Evolutionary conservation across 129 eudicot species (phyloP).

Genomic region (Oenanthe sinensis): DNA sequence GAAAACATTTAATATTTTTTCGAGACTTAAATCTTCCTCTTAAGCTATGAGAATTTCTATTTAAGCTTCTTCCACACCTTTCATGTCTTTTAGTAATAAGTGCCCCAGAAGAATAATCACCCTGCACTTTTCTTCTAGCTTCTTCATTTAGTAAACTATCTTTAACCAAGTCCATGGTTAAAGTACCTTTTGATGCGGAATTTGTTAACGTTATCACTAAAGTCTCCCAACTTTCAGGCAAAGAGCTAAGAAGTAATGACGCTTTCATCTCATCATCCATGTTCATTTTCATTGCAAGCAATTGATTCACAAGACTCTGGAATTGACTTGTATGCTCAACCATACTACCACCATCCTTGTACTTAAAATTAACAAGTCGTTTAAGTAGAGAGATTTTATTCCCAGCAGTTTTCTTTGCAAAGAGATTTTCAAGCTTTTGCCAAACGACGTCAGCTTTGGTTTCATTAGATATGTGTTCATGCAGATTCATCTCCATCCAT

Average conservation of each 20-base stretch:
- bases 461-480: too few species aligned
- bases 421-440: neutral
- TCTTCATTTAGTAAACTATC: neutral
- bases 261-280: neutral
- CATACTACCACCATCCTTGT: too few species aligned
- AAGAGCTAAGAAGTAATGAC: neutral
- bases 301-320: too few species aligned
- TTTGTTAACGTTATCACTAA: neutral
- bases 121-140: neutral
- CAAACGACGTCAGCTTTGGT: neutral
- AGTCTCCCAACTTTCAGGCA: neutral
- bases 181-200: neutral
- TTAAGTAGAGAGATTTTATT: neutral
- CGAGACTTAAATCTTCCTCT: neutral
- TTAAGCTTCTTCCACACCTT: neutral
- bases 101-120: neutral
- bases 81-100: neutral
- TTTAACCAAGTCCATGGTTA: neutral
- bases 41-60: neutral
- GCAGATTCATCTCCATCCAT: too few species aligned
- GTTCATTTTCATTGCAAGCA: neutral
- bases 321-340: too few species aligned
- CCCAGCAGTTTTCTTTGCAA: neutral
- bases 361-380: too few species aligned
- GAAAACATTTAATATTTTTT: neutral